phyloP scores from a whole-genome alignment of 768 basidiomycete genomes.

The Amanita molliuscula region DNA sequence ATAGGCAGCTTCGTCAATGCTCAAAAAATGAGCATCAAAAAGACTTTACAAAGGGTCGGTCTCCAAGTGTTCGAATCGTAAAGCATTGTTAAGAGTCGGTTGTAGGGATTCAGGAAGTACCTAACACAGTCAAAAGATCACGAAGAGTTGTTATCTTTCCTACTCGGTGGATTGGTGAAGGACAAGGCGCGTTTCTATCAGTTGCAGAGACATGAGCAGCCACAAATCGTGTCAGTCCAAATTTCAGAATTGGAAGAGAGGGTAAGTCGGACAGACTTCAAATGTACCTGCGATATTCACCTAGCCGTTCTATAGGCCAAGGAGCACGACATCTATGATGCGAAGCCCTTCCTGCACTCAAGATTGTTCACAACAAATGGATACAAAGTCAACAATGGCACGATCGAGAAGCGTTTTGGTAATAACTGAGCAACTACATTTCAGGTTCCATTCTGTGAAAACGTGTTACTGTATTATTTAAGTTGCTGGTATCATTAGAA shows the following conservation, averaged over 20 bases:
- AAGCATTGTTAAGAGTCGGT: slow-evolving; percentile 3
- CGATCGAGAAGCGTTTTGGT: slow-evolving; percentile 70
- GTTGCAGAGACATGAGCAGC: slow-evolving; percentile 66
- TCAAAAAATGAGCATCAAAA: slow-evolving; percentile 98
- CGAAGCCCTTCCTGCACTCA: slow-evolving; percentile 74
- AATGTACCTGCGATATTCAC: neutral
- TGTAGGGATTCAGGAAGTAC: slow-evolving; percentile 93
- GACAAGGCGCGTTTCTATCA: slow-evolving; percentile 84
- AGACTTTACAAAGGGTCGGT: slow-evolving; percentile 87
- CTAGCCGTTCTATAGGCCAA: slow-evolving; percentile 53
- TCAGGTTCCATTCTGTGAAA: slow-evolving; percentile 10
- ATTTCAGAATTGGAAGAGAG: slow-evolving; percentile 78
- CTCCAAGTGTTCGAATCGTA: neutral
- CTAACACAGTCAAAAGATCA: slow-evolving; percentile 92
- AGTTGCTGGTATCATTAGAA: slow-evolving; percentile 1
- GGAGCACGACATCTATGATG: slow-evolving; percentile 94
- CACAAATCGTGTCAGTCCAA: slow-evolving; percentile 66
- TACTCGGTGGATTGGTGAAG: slow-evolving; percentile 89
- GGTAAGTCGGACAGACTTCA: slow-evolving; percentile 33
- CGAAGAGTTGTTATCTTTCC: slow-evolving; percentile 90
- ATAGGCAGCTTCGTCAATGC: slow-evolving; percentile 92
- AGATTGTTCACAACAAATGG: slow-evolving; percentile 84
- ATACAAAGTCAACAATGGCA: slow-evolving; percentile 58
- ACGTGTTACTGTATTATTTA: neutral
- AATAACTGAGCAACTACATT: slow-evolving; percentile 19